Evolutionary conservation across 768 basidiomycete species (phyloP).

Genomic region (Phaeolepiota aurea): DNA sequence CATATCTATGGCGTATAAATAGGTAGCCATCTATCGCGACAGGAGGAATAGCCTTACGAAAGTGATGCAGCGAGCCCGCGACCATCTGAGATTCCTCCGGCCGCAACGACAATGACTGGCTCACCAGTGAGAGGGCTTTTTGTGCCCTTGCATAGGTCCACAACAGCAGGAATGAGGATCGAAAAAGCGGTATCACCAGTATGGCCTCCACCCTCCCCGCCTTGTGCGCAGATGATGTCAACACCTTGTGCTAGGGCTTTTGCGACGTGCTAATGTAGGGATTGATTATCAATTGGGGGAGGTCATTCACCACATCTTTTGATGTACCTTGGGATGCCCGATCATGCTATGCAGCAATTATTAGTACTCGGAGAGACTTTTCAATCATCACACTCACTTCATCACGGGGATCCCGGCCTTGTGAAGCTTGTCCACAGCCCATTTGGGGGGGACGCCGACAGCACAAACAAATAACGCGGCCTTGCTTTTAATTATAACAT

Average conservation of each 20-base stretch:
- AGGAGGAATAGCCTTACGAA: constrained; percentile 30
- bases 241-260: constrained; percentile 81
- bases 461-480: constrained; percentile 79
- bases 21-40: neutral
- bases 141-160: constrained; percentile 64
- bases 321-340: constrained; percentile 72
- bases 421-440: constrained; percentile 76
- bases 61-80: constrained; percentile 72
- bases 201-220: constrained; percentile 85
- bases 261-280: constrained; percentile 46
- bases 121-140: constrained; percentile 75
- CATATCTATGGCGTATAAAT: constrained; percentile 45
- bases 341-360: constrained; percentile 73
- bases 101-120: constrained; percentile 71
- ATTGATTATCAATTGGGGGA: too few species aligned
- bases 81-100: constrained; percentile 80
- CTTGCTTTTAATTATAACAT: constrained; percentile 68
- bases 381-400: constrained; percentile 67
- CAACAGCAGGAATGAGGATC: constrained; percentile 73
- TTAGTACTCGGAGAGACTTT: too few species aligned
- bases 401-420: constrained; percentile 72
- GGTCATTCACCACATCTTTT: too few species aligned
- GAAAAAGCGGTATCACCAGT: constrained; percentile 80
- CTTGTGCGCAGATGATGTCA: constrained; percentile 85
- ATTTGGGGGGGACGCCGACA: constrained; percentile 77